Percentiles rank a stretch among this genome's conserved stretches.
These are phyloP conservation scores for Cercis canadensis DNA, from an alignment of 306 rosid genomes.

Conservation along the genomic window DNA sequence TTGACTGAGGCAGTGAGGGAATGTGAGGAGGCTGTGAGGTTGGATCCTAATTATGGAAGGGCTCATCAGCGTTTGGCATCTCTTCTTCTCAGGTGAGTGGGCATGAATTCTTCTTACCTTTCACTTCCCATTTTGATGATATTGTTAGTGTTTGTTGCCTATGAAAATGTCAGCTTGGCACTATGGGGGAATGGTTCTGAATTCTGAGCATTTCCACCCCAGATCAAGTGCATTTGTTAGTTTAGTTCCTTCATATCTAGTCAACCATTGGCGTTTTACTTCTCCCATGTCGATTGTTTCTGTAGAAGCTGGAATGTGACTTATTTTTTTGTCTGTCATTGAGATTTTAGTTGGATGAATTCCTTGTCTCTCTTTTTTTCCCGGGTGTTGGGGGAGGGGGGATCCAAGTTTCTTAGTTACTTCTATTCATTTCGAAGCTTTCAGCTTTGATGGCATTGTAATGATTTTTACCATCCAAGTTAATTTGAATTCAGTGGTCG, in stretches of 20 bases:
- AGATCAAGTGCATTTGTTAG: constrained; percentile 38
- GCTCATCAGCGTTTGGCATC: constrained; percentile 90
- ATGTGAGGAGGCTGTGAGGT: constrained; percentile 85
- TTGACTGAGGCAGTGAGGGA: constrained; percentile 78
- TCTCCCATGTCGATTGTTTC: too few species aligned
- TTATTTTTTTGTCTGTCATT: not conserved
- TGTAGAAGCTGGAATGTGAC: not conserved
- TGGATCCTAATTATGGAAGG: constrained; percentile 81
- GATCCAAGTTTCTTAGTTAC: not conserved
- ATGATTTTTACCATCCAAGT: too few species aligned
- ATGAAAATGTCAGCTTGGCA: constrained; percentile 8
- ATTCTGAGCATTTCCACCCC: not conserved
- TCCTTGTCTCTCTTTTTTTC: not conserved
- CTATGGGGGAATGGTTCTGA: constrained; percentile 21
- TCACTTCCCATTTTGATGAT: not conserved
- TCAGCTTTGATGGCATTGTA: constrained; percentile 33
- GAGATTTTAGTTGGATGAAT: not conserved
- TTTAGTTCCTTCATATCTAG: not conserved
- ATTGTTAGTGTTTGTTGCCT: not conserved
- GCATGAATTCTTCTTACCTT: not conserved
- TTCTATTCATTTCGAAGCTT: not conserved
- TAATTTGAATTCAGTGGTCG: too few species aligned
- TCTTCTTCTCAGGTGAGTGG: constrained; percentile 76
- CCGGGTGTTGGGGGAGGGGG: too few species aligned
- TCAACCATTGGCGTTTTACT: not conserved